Base-by-base conservation (phyloP, 352 stramenopile species). In the Phytophthora tubulina region DNA sequence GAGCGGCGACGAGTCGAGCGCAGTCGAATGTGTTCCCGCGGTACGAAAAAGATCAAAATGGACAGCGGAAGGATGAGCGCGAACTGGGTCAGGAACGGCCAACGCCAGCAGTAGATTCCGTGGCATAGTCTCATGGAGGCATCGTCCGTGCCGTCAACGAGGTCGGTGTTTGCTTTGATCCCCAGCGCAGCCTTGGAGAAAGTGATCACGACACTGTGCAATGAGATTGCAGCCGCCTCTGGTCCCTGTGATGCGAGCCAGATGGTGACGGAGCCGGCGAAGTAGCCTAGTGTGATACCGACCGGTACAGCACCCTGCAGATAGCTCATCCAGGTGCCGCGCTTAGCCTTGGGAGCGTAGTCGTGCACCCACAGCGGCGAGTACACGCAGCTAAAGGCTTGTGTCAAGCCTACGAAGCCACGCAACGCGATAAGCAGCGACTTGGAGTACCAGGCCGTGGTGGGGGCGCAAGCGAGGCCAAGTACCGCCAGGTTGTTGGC, bases 281-380 rank as follows among this genome's bases (percentile, higher is more conserved):
- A 84, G 72, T 94, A 94, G 31, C 88, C 88, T 27, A 94, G 61
- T 15, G 87, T 94, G 71, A 93, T 90, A n/a, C 86, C 86, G 13
- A 94, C 75, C 10, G 88, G 85, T 6, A 88, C 86, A 10, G 88
- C 76, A 11, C 79, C 88, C 73, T 96, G 90, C 10, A 96, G 64
- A 64, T 88, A 96, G 66, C 90, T 96, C 88, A 96, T 96, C 90
- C 90, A 96, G 21, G 70, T 82, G 36, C 79, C 88, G 35, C 79
- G 80, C 54, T 94, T 86, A 14, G 75, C 76, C 38, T 75, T 82
- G 6, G 90, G 88, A 15, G 90, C 88, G 76, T 94, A 95, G 63
- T 96, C 90, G 73, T 96, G 87, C 46, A 95, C 89, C 90, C 90
- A 96, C 1, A 96, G 72, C 51, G 90, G 90, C 52, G 89, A 86